Base-by-base conservation (phyloP, 768 basidiomycete genomes). In the Lepiota brunneoincarnata region DNA sequence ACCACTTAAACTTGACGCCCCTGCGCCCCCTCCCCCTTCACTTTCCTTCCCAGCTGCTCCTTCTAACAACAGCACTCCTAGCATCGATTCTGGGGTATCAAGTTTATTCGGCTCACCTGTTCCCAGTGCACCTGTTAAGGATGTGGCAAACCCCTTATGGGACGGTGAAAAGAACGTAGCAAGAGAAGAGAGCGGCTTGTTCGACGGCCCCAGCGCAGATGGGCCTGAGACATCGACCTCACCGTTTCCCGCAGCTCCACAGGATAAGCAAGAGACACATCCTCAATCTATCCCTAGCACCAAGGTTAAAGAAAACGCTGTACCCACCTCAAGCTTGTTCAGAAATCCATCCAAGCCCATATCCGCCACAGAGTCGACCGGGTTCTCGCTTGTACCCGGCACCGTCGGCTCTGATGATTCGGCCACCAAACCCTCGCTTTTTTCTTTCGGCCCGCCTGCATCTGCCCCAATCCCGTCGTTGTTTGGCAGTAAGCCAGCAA, bases 111-210 rank as follows among this genome's bases (percentile, higher is more conserved):
- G 51, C 44, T 57, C 50, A 26, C 31, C 64, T 48, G 47, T 49
- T 26, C 24, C 61, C 36, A 47, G 45, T 47, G 58, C 63, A 14
- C 73, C 75, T 18, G 61, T 72, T 14, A 73, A 74, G 39, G 75
- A 76, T 51, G 55, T 54, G 11, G 73, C 73, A 42, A 77, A 77
- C 58, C 73, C 75, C 0, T 62, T 78, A 17, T 78, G 74, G 75
- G 72, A 75, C 23, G 73, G 74, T 26, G 71, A 72, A 4, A 70
- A 66, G 47, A 64, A 60, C 35, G 58, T 58, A 43, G 50, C 17
- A 10, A 26, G n/a, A 14, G 58, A 37, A 24, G 42, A 45, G 14
- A 53, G 35, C n/a, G 48, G 41, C 6, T 37, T 24, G 46, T 18
- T 7, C 41, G 24, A 43, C 26, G 37, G 15, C 43, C 28, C n/a